A percentile compares a stretch with the other conserved stretches of the same genome.
phyloP scores from a whole-genome alignment of 1,284 basidiomycete species.

The Boletellus deceptivus region DNA sequence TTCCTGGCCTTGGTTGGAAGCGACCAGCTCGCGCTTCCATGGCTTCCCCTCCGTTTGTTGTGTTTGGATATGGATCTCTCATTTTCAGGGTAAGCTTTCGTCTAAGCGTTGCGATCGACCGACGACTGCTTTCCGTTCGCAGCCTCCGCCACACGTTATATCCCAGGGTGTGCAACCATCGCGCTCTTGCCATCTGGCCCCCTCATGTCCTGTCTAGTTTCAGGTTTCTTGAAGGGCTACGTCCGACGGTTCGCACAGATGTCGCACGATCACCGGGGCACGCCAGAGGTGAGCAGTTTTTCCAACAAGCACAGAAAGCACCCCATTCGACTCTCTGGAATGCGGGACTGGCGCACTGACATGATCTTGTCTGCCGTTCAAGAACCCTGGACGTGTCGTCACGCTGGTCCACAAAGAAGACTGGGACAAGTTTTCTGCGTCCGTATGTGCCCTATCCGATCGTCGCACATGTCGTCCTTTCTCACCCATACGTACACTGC shows the following conservation, averaged over 20 bases:
- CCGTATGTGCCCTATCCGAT: constrained; percentile 40
- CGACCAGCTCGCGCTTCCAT: constrained; percentile 9
- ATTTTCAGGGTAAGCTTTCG: constrained; percentile 65
- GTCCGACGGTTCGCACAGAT: constrained; percentile 84
- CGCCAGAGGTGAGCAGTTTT: constrained; percentile 57
- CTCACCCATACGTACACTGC: background rate
- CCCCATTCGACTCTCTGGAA: background rate
- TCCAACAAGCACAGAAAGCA: too few species aligned
- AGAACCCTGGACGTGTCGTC: constrained; percentile 84
- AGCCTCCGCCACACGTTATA: constrained; percentile 74
- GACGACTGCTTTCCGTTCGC: background rate
- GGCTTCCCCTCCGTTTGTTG: constrained; percentile 45
- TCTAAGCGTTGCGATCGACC: background rate
- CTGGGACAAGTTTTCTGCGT: constrained; percentile 70
- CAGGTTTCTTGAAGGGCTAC: constrained; percentile 84
- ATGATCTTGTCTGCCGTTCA: background rate
- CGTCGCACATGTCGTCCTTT: background rate
- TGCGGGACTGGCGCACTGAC: background rate
- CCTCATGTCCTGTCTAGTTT: constrained; percentile 40
- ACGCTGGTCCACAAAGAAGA: constrained; percentile 84
- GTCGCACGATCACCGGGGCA: constrained; percentile 86
- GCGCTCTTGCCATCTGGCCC: background rate
- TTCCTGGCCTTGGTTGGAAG: background rate
- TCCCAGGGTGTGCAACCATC: constrained; percentile 45
- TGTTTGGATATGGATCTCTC: constrained; percentile 81